Percentiles rank a stretch among this genome's conserved stretches.
Evolutionary conservation across 768 basidiomycete species (phyloP).

Genomic region (Rubroboletus pulcherrimus): DNA sequence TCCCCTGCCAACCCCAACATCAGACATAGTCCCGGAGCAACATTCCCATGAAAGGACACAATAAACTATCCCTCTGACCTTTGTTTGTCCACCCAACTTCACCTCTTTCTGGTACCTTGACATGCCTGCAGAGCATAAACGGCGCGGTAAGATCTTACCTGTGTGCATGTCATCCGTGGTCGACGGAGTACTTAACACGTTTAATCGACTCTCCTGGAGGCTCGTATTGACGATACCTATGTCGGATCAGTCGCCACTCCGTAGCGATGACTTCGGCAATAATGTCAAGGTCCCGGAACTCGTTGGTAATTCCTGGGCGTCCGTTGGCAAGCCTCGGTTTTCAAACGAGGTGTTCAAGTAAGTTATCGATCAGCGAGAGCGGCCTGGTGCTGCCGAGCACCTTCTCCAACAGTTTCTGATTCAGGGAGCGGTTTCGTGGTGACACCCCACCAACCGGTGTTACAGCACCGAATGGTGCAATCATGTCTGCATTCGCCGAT

Average conservation of each 20-base stretch:
- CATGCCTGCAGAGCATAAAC: not conserved
- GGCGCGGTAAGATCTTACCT: not conserved
- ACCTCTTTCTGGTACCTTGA: not conserved
- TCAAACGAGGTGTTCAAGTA: conserved; percentile 18
- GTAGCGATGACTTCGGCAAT: not conserved
- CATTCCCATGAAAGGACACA: not conserved
- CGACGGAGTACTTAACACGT: not conserved
- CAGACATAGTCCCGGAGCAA: not conserved
- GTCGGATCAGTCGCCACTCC: conserved; percentile 4
- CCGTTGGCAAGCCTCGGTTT: conserved; percentile 13
- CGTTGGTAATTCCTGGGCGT: conserved; percentile 1
- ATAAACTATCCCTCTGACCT: not conserved
- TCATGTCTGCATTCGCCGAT: conserved; percentile 6
- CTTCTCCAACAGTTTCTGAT: conserved; percentile 1
- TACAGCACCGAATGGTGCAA: not conserved
- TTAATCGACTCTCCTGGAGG: not conserved
- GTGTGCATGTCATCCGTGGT: conserved; percentile 2
- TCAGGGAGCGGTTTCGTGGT: not conserved
- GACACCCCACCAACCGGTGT: conserved; percentile 3
- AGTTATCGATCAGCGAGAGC: conserved; percentile 10
- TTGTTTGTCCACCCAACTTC: not conserved
- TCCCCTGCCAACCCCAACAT: not conserved
- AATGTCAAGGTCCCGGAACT: not conserved
- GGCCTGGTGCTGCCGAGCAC: not conserved
- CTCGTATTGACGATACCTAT: not conserved